Percentiles rank a stretch among this genome's conserved stretches.
These are phyloP conservation scores for Trichomonascaceae sp. DNA, from an alignment of 1,139 yeast species.

Conservation along the genomic window DNA sequence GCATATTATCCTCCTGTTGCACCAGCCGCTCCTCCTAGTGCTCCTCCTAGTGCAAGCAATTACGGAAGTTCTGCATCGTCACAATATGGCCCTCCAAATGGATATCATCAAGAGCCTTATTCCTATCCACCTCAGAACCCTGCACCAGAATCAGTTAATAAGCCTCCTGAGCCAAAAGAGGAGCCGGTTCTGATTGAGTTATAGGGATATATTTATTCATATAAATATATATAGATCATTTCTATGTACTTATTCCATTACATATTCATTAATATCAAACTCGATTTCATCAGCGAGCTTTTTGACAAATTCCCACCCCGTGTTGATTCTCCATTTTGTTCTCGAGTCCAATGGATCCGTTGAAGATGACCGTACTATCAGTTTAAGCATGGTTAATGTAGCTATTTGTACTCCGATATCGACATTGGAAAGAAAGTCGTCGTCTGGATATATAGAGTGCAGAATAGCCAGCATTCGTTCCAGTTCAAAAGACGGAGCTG, in stretches of 20 bases:
- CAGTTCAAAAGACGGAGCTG: conserved; percentile 58
- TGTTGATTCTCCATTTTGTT: conserved; percentile 60
- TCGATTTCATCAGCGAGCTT: conserved; percentile 46
- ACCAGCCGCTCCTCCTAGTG: neutral
- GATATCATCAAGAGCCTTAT: neutral
- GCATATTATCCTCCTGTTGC: conserved; percentile 4
- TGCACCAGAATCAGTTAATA: neutral
- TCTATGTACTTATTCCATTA: conserved; percentile 29
- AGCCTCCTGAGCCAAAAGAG: conserved; percentile 16
- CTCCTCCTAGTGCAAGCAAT: conserved; percentile 4
- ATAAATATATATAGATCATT: neutral
- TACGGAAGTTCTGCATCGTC: neutral
- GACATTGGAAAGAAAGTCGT: conserved; percentile 35
- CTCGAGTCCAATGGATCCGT: conserved; percentile 56
- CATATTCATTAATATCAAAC: conserved; percentile 50
- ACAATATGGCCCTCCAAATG: neutral
- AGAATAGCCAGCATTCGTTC: conserved; percentile 65
- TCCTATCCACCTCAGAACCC: neutral
- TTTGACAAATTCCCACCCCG: conserved; percentile 48
- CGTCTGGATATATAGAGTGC: conserved; percentile 42
- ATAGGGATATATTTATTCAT: conserved; percentile 12
- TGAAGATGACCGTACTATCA: conserved; percentile 44
- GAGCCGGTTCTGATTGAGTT: conserved; percentile 29
- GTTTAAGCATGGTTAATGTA: conserved; percentile 50
- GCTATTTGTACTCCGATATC: conserved; percentile 58